Percentiles rank a stretch among this genome's conserved stretches.
These are phyloP conservation scores for Solanum dulcamara DNA, from an alignment of 257 asterid species.

Conservation along the genomic window DNA sequence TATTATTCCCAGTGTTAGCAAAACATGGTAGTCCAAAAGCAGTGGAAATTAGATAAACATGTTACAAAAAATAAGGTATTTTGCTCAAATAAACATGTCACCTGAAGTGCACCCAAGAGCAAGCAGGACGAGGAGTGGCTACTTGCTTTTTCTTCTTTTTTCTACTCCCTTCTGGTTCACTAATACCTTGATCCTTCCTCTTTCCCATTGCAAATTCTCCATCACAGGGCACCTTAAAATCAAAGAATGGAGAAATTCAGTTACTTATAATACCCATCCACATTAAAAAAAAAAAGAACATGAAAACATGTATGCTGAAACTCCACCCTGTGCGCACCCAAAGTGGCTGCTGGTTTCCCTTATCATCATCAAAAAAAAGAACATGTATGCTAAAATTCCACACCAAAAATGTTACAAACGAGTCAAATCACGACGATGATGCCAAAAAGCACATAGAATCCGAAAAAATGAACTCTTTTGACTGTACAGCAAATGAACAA, in stretches of 20 bases:
- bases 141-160: constrained; percentile 73
- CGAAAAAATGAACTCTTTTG: not conserved
- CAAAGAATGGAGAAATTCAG: not conserved
- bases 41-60: not conserved
- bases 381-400: not conserved
- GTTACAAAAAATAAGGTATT: not conserved
- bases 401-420: not conserved
- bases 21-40: not conserved
- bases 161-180: constrained; percentile 57
- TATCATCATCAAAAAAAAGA: too few species aligned
- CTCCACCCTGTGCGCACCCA: too few species aligned
- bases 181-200: constrained; percentile 51
- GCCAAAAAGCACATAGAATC: not conserved
- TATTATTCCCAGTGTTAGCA: constrained; percentile 7
- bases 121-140: constrained; percentile 80
- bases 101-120: constrained; percentile 99
- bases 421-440: not conserved
- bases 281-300: not conserved
- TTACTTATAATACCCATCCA: not conserved
- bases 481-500: not conserved
- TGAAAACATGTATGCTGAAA: not conserved
- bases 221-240: constrained; percentile 49
- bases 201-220: constrained; percentile 37
- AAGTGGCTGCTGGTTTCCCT: too few species aligned
- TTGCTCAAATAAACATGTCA: constrained; percentile 12